Conservation (phyloP, 129 eudicot species). For the Flaveria linearis region DNA sequence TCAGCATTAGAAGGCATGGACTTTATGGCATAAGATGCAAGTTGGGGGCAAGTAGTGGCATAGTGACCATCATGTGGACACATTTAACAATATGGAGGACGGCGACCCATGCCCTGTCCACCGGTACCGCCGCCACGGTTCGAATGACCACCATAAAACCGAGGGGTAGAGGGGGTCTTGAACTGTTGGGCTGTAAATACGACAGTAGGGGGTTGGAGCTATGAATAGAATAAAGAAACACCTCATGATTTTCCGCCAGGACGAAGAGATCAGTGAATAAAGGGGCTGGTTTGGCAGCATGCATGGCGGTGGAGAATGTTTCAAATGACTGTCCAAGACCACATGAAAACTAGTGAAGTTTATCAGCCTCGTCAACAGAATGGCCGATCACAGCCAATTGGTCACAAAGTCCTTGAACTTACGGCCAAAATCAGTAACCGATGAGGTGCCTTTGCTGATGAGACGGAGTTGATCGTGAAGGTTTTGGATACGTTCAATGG, state of each 20-base stretch:
- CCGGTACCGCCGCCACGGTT: not conserved
- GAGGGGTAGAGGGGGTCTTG: no score
- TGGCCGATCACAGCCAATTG: no score
- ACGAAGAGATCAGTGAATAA: not conserved
- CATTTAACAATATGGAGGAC: not conserved
- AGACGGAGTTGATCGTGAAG: not conserved
- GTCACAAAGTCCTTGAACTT: no score
- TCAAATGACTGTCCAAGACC: not conserved
- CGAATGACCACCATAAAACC: not conserved
- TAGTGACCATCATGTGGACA: conserved; percentile 1
- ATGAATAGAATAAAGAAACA: not conserved
- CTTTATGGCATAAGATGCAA: not conserved
- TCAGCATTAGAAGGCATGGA: not conserved
- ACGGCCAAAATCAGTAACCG: no score
- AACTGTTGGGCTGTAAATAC: not conserved
- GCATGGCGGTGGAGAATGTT: not conserved
- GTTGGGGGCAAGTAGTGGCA: not conserved
- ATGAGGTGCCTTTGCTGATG: not conserved
- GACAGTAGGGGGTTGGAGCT: not conserved
- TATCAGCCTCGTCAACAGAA: conserved; percentile 12
- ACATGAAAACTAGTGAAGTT: conserved; percentile 7
- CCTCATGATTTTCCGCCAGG: not conserved
- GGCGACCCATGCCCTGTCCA: not conserved
- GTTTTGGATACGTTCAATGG: not conserved
- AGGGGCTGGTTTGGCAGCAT: not conserved